Base-by-base conservation (phyloP, 1,284 basidiomycete genomes). In the Ganoderma leucocontextum region DNA sequence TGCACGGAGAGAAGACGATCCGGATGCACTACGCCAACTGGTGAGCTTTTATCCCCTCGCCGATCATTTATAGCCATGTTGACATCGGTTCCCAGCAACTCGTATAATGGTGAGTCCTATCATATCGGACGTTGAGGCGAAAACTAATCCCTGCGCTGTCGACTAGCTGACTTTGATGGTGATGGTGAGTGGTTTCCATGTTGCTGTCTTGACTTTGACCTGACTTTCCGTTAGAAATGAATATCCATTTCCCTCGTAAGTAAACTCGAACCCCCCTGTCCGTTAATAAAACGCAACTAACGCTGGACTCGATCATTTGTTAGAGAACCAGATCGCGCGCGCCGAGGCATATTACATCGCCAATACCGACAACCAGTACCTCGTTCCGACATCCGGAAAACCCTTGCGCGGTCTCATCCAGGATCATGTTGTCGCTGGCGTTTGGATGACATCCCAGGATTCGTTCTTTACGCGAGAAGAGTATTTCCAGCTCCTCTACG, bases 11-110 rank as follows among this genome's bases (percentile, higher is more conserved):
- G 82, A 98, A 98, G 85, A 99, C 98, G 1, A 99, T 99, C 80
- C 91, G 98, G 39, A 98, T 99, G 97, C 98, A 99, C 84, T 99
- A 99, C 78, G 98, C 98, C 60, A 99, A 99, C 79, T 99, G 98
- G 94, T 95, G 67, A 71, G 90, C 57, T 64, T 33, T 38, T 62
- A 41, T 29, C 29, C 22, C 35, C 22, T 22, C 22, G 25, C 13
- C 22, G 29, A 10, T 55, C 66, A n/a, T 13, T 22, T 13, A 41
- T 49, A 25, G 36, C 15, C 7, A 41, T 39, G 58, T 53, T 69
- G 60, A 64, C 38, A 72, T 60, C 62, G 49, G 36, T 62, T 52
- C 64, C 47, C 72, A 96, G 95, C 84, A 99, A 99, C 81, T 99
- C 97, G 6, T 99, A 99, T 82, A 99, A 99, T 77, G 93, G 92